A percentile compares a stretch with the other conserved stretches of the same genome.
Evolutionary conservation across 164 flowering plant species (phyloP).

Genomic region (Hamamelis virginiana): DNA sequence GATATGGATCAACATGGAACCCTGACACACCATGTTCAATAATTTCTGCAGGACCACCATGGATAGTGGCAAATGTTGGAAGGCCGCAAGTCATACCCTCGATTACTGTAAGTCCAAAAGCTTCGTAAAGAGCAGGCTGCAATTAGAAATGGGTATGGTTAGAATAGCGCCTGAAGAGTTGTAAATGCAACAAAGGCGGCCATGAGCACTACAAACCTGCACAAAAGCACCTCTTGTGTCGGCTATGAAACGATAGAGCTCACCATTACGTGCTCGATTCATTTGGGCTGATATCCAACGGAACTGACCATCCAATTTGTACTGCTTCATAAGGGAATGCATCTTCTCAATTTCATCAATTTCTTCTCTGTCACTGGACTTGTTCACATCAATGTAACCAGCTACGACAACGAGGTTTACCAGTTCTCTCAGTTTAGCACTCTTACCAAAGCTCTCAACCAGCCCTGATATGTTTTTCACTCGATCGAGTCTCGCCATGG

Average conservation of each 20-base stretch:
- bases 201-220: slow-evolving; percentile 49
- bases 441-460: slow-evolving; percentile 80
- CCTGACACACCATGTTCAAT: slow-evolving; percentile 91
- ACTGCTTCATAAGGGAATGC: slow-evolving; percentile 71
- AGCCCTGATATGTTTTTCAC: slow-evolving; percentile 95
- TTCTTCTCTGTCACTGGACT: slow-evolving; percentile 90
- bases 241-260: slow-evolving; percentile 90
- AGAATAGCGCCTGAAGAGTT: not conserved
- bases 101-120: slow-evolving; percentile 95
- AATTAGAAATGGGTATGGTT: not conserved
- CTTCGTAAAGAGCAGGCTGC: slow-evolving; percentile 97
- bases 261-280: slow-evolving; percentile 89
- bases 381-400: slow-evolving; percentile 76
- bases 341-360: slow-evolving; percentile 89
- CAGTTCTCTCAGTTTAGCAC: slow-evolving; percentile 56
- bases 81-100: slow-evolving; percentile 99
- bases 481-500: slow-evolving; percentile 95
- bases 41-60: slow-evolving; percentile 97
- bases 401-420: slow-evolving; percentile 84
- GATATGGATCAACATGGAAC: slow-evolving; percentile 94
- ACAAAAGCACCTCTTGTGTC: slow-evolving; percentile 87
- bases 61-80: slow-evolving; percentile 95
- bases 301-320: slow-evolving; percentile 74
- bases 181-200: not conserved
- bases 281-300: slow-evolving; percentile 86